phyloP scores from a whole-genome alignment of 1,139 yeast species.

The Geotrichum bryndzae region DNA sequence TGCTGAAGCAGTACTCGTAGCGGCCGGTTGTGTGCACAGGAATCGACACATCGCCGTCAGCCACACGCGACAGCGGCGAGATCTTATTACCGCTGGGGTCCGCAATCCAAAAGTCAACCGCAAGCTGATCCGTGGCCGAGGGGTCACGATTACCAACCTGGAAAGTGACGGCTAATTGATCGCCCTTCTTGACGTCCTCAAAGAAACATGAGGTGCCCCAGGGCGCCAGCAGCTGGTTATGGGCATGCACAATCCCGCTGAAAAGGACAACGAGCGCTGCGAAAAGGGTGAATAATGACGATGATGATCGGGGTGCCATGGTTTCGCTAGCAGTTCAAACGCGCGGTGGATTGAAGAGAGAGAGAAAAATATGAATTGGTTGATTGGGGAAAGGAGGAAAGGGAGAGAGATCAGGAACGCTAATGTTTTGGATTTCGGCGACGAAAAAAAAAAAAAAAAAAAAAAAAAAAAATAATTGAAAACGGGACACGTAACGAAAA shows the following conservation, averaged over 20 bases:
- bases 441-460: neutral
- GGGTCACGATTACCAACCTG: slow-evolving; percentile 93
- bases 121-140: slow-evolving; percentile 65
- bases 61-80: slow-evolving; percentile 48
- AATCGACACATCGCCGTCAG: slow-evolving; percentile 76
- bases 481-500: neutral
- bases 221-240: slow-evolving; percentile 78
- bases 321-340: neutral
- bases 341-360: neutral
- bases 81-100: slow-evolving; percentile 56
- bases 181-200: slow-evolving; percentile 75
- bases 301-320: neutral
- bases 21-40: slow-evolving; percentile 65
- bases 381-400: neutral
- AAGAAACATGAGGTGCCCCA: slow-evolving; percentile 84
- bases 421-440: neutral
- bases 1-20: slow-evolving; percentile 84
- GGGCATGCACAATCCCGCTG: slow-evolving; percentile 43
- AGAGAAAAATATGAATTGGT: too few species aligned
- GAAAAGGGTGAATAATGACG: neutral
- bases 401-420: neutral
- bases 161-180: slow-evolving; percentile 81
- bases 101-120: slow-evolving; percentile 64
- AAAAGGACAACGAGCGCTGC: slow-evolving; percentile 9
- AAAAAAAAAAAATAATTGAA: neutral